Conservation (phyloP, 345 rosid genomes). For the Pistacia integerrima region DNA sequence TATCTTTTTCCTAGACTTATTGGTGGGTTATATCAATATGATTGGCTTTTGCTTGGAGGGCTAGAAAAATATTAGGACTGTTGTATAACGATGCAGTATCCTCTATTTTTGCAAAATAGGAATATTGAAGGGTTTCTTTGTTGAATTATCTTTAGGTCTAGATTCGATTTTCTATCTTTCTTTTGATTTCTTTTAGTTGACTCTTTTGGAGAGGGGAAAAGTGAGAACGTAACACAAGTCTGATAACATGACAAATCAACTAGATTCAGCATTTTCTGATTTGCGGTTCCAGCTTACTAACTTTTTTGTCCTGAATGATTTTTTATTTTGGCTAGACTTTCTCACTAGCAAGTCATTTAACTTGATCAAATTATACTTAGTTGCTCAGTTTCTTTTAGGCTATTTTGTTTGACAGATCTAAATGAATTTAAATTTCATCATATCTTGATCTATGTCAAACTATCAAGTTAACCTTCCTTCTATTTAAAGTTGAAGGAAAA, state of each 20-base stretch:
- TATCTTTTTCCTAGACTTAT: background rate
- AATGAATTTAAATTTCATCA: background rate
- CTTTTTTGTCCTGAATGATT: background rate
- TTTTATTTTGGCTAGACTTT: background rate
- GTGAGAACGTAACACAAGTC: background rate
- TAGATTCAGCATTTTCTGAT: background rate
- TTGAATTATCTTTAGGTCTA: background rate
- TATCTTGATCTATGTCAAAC: background rate
- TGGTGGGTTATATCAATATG: background rate
- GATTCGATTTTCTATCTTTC: background rate
- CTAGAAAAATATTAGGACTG: background rate
- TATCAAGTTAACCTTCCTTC: background rate
- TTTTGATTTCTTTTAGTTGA: background rate
- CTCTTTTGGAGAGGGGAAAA: background rate
- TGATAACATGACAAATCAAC: background rate
- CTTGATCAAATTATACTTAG: background rate
- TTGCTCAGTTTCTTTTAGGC: background rate
- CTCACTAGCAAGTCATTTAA: background rate
- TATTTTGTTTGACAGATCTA: background rate
- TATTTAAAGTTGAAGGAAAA: background rate
- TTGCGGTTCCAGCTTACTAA: background rate
- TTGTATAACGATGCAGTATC: background rate
- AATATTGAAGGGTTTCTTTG: background rate
- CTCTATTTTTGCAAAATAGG: slow-evolving; percentile 1
- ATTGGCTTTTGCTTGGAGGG: background rate